Evolutionary conservation across 2,329 filamentous ascomycete genomes (phyloP).

Genomic region (Cercospora janseana): DNA sequence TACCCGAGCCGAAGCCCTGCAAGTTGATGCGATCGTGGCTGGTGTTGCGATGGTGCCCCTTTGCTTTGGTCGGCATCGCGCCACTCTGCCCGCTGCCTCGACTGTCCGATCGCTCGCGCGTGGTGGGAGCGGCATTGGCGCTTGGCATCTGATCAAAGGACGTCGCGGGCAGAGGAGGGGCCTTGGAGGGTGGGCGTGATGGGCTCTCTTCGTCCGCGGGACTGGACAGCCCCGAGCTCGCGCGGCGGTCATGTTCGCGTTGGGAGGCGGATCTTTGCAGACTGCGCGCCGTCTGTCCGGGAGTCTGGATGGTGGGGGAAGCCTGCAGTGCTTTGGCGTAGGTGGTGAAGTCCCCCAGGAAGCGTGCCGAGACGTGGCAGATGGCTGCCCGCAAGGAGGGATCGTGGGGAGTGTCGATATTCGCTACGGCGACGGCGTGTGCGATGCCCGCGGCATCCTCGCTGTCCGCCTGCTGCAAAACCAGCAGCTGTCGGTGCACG

Average conservation of each 20-base stretch:
- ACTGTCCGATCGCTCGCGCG: constrained; percentile 40
- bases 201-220: constrained; percentile 29
- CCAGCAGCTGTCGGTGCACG: constrained; percentile 35
- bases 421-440: constrained; percentile 24
- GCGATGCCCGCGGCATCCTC: constrained; percentile 11
- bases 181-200: constrained; percentile 26
- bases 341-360: constrained; percentile 49
- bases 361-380: constrained; percentile 45
- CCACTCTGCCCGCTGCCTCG: constrained; percentile 26
- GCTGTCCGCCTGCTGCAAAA: constrained; percentile 24
- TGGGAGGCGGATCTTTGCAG: constrained; percentile 39
- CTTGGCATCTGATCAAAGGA: constrained; percentile 55
- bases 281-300: constrained; percentile 50
- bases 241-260: constrained; percentile 26
- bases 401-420: constrained; percentile 21
- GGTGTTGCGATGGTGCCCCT: constrained; percentile 25
- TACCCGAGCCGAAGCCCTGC: constrained; percentile 63
- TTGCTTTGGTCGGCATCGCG: constrained; percentile 20
- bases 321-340: constrained; percentile 50
- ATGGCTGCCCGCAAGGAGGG: constrained; percentile 45
- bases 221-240: constrained; percentile 29
- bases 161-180: constrained; percentile 46
- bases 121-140: constrained; percentile 43
- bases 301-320: constrained; percentile 71
- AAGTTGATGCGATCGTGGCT: constrained; percentile 60